phyloP scores from a whole-genome alignment of 768 basidiomycete genomes.

The Boletus insuetus region DNA sequence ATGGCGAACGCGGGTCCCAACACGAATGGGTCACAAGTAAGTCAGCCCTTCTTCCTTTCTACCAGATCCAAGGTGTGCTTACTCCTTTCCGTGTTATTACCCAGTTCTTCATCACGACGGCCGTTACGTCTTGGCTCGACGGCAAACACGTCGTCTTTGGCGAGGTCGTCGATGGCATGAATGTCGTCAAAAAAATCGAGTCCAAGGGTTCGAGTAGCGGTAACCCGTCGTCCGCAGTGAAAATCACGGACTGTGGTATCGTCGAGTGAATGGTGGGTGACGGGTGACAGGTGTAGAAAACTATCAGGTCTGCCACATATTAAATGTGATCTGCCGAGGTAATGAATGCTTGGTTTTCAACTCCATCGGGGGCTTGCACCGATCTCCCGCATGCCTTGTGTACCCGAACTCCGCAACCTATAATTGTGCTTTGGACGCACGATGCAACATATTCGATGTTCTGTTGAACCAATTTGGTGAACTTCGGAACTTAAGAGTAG shows the following conservation, averaged over 20 bases:
- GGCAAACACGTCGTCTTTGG: constrained; percentile 47
- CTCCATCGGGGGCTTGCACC: too few species aligned
- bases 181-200: constrained; percentile 42
- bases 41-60: constrained; percentile 4
- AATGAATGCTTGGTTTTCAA: constrained; percentile 4
- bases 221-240: constrained; percentile 37
- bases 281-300: not conserved
- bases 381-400: too few species aligned
- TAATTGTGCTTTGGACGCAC: too few species aligned
- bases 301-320: not conserved
- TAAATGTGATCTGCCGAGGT: not conserved
- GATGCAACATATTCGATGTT: too few species aligned
- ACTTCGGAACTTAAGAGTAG: too few species aligned
- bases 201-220: constrained; percentile 28
- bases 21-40: constrained; percentile 77
- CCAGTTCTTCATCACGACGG: constrained; percentile 79
- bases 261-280: constrained; percentile 27
- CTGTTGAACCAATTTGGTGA: too few species aligned
- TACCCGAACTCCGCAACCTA: too few species aligned
- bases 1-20: constrained; percentile 88
- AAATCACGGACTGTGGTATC: constrained; percentile 55
- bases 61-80: not conserved
- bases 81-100: not conserved
- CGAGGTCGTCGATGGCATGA: constrained; percentile 44
- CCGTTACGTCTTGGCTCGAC: constrained; percentile 59